A percentile compares a stretch with the other conserved stretches of the same genome.
These are phyloP conservation scores for Nitzschia sp. DNA, from an alignment of 108 stramenopile genomes.

Conservation along the genomic window DNA sequence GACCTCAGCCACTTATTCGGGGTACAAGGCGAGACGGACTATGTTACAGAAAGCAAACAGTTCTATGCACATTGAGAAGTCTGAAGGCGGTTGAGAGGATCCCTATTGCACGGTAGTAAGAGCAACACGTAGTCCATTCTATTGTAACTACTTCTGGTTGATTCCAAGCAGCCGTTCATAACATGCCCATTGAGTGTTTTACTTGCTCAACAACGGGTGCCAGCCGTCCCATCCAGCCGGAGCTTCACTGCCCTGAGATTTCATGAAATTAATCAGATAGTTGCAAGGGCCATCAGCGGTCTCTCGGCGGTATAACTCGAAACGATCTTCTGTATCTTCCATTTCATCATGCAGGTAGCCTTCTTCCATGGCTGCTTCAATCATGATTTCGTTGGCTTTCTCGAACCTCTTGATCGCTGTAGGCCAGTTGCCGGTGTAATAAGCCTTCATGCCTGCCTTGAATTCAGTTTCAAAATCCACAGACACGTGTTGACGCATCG, in stretches of 20 bases:
- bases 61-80: no score
- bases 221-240: constrained; percentile 74
- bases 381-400: constrained; percentile 78
- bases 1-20: no score
- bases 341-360: constrained; percentile 54
- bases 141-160: no score
- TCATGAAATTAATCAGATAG: constrained; percentile 68
- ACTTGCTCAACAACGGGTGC: constrained; percentile 71
- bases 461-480: constrained; percentile 68
- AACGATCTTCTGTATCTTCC: constrained; percentile 35
- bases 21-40: no score
- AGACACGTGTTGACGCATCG: constrained; percentile 78
- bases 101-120: no score
- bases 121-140: no score
- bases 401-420: constrained; percentile 57
- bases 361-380: constrained; percentile 66
- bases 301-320: constrained; percentile 41
- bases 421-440: constrained; percentile 75
- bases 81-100: no score
- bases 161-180: no score
- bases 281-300: constrained; percentile 81
- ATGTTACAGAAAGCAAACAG: no score
- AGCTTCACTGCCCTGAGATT: constrained; percentile 50
- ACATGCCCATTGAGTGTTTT: no score
- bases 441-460: constrained; percentile 63